phyloP scores from a whole-genome alignment of 169 alveolate species.

The Plasmodium gallinaceum region DNA sequence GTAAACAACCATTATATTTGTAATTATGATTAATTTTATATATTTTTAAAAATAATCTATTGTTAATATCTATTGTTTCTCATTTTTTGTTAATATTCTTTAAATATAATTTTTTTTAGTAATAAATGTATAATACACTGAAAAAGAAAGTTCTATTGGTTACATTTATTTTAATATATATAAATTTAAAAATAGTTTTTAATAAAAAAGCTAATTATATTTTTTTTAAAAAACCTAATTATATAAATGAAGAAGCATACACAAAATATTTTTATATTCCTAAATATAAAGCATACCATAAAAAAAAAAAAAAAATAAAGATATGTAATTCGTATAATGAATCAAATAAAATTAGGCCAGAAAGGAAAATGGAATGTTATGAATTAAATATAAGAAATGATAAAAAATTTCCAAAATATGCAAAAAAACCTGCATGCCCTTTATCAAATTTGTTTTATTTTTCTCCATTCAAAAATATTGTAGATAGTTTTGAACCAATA shows the following conservation, averaged over 20 bases:
- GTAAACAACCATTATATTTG: too few relatives aligned
- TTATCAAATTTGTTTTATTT: slow-evolving; percentile 79
- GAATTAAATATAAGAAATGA: slow-evolving; percentile 83
- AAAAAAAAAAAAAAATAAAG: slow-evolving; percentile 22
- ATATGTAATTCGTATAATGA: slow-evolving; percentile 10
- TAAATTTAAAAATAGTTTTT: slow-evolving; percentile 1
- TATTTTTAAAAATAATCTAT: too few relatives aligned
- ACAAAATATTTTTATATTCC: slow-evolving; percentile 16
- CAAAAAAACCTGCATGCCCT: slow-evolving; percentile 85
- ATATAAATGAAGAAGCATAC: not conserved
- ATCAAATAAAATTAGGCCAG: slow-evolving; percentile 54
- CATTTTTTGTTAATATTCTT: too few relatives aligned
- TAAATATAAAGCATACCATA: slow-evolving; percentile 18
- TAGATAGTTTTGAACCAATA: slow-evolving; percentile 73
- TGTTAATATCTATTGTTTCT: too few relatives aligned
- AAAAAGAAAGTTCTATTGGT: not conserved
- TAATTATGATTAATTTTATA: too few relatives aligned
- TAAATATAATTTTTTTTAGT: too few relatives aligned
- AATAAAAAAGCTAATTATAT: not conserved
- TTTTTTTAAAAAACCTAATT: too few relatives aligned
- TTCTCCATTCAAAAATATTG: slow-evolving; percentile 84
- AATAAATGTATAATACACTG: slow-evolving; percentile 14
- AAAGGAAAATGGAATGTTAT: slow-evolving; percentile 81
- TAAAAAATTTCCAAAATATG: slow-evolving; percentile 80
- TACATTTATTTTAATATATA: slow-evolving; percentile 7